Conservation (phyloP, 2,329 filamentous ascomycete species). For the Paradendryphiella salina region DNA sequence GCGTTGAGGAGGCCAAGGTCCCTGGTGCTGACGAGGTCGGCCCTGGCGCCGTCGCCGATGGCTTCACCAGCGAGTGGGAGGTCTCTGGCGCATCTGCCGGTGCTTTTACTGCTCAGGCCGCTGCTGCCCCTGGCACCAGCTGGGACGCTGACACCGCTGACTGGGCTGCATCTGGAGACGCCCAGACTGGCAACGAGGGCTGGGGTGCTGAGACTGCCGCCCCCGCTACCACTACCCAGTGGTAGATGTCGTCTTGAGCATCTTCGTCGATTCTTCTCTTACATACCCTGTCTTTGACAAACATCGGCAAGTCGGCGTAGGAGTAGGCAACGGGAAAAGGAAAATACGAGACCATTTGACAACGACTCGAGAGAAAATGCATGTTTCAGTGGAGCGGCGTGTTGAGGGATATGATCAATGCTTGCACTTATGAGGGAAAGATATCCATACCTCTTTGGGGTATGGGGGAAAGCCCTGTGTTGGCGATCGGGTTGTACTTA, state of each 20-base stretch:
- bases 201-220: slow-evolving; percentile 52
- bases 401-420: slow-evolving; percentile 42
- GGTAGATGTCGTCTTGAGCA: slow-evolving; percentile 47
- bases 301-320: slow-evolving; percentile 34
- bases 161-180: slow-evolving; percentile 65
- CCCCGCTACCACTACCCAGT: slow-evolving; percentile 44
- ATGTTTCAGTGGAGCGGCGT: slow-evolving; percentile 15
- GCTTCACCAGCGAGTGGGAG: slow-evolving; percentile 87
- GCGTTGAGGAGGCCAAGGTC: slow-evolving; percentile 81
- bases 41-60: slow-evolving; percentile 74
- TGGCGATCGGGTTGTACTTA: slow-evolving; percentile 79
- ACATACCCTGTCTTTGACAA: slow-evolving; percentile 44
- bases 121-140: slow-evolving; percentile 65
- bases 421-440: slow-evolving; percentile 99
- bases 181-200: slow-evolving; percentile 55
- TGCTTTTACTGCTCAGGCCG: slow-evolving; percentile 61
- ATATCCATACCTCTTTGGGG: slow-evolving; percentile 65
- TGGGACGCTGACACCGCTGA: slow-evolving; percentile 67
- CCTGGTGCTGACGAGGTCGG: slow-evolving; percentile 84
- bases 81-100: slow-evolving; percentile 67
- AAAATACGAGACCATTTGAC: slow-evolving; percentile 31
- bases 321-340: slow-evolving; percentile 30
- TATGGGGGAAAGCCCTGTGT: slow-evolving; percentile 98
- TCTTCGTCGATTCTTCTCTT: slow-evolving; percentile 22
- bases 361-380: slow-evolving; percentile 15